Conservation (phyloP, 2,329 filamentous ascomycete species). For the Cladosporium austrohemisphaericum region DNA sequence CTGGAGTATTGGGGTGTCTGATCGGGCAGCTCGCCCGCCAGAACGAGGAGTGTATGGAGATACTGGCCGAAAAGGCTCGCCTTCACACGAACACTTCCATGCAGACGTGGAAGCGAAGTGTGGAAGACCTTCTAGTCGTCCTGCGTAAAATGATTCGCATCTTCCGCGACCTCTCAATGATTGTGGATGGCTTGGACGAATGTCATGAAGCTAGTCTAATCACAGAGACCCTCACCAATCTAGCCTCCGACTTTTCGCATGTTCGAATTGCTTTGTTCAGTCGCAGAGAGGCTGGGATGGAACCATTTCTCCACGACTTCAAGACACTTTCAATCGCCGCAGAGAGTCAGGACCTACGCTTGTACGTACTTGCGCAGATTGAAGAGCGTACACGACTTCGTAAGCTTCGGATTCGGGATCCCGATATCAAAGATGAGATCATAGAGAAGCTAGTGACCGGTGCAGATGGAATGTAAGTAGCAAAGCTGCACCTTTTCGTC, state of each 20-base stretch:
- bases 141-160: not conserved
- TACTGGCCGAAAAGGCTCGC: not conserved
- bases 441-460: not conserved
- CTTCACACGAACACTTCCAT: not conserved
- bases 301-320: not conserved
- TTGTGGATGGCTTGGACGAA: slow-evolving; percentile 2
- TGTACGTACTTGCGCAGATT: not conserved
- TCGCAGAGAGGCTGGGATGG: not conserved
- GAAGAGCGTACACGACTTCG: not conserved
- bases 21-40: slow-evolving; percentile 1
- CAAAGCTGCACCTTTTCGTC: not conserved
- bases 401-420: not conserved
- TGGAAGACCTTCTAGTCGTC: not conserved
- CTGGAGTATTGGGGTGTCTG: not conserved
- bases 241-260: not conserved
- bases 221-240: not conserved
- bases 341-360: not conserved
- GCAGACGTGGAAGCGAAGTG: not conserved
- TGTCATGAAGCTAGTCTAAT: not conserved
- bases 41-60: not conserved
- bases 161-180: not conserved
- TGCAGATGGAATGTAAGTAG: slow-evolving; percentile 5
- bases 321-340: not conserved
- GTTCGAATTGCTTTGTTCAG: not conserved
- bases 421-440: slow-evolving; percentile 1